phyloP scores from a whole-genome alignment of 495 filamentous ascomycete genomes.

The Penicillium silybi region DNA sequence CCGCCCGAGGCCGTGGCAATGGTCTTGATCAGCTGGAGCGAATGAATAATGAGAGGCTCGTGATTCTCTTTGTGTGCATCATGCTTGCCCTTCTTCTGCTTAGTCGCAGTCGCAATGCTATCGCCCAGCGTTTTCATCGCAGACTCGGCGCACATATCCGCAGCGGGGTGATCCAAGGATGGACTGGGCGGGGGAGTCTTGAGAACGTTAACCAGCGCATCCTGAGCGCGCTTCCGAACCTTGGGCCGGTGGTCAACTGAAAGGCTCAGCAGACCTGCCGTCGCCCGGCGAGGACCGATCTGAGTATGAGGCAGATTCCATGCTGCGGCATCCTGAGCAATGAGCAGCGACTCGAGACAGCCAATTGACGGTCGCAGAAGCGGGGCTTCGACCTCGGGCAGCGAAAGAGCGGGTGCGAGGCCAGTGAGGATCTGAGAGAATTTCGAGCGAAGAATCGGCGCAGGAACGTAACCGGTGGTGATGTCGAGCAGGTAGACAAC shows the following conservation, averaged over 20 bases:
- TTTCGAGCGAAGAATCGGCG: slow-evolving; percentile 82
- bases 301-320: slow-evolving; percentile 83
- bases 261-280: slow-evolving; percentile 79
- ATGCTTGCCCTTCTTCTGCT: slow-evolving; percentile 62
- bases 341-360: slow-evolving; percentile 79
- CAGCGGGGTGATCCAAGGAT: slow-evolving; percentile 84
- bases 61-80: slow-evolving; percentile 50
- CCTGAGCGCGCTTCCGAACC: slow-evolving; percentile 90
- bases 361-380: slow-evolving; percentile 86
- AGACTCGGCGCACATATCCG: slow-evolving; percentile 92
- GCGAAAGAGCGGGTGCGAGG: slow-evolving; percentile 76
- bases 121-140: slow-evolving; percentile 72
- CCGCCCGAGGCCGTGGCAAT: slow-evolving; percentile 81
- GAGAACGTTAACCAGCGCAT: slow-evolving; percentile 79
- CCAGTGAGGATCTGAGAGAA: slow-evolving; percentile 88
- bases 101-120: slow-evolving; percentile 57
- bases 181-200: slow-evolving; percentile 82
- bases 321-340: slow-evolving; percentile 80
- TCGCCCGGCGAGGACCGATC: slow-evolving; percentile 82
- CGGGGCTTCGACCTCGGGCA: slow-evolving; percentile 81
- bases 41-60: slow-evolving; percentile 84
- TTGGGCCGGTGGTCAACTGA: slow-evolving; percentile 88
- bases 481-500: slow-evolving; percentile 95
- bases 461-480: slow-evolving; percentile 75
- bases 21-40: slow-evolving; percentile 84